These are phyloP conservation scores for Grigorovia transvaalensis DNA, from an alignment of 805 yeast genomes.

Conservation along the genomic window DNA sequence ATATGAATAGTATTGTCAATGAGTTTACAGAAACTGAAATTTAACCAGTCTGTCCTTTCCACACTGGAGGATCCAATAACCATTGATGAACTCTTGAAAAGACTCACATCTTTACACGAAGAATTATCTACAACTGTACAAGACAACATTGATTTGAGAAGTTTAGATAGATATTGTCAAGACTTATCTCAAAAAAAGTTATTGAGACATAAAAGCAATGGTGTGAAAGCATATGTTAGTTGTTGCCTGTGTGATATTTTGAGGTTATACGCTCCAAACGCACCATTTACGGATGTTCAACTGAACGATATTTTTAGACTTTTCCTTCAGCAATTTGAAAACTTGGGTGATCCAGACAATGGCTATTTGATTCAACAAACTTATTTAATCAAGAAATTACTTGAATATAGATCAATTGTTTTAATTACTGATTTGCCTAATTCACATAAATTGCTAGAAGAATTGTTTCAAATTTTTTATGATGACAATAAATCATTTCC, in stretches of 20 bases:
- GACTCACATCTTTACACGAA: slow-evolving; percentile 49
- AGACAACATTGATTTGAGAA: slow-evolving; percentile 39
- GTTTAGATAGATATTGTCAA: slow-evolving; percentile 37
- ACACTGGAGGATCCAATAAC: slow-evolving; percentile 48
- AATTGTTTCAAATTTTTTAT: slow-evolving; percentile 54
- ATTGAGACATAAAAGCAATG: slow-evolving; percentile 48
- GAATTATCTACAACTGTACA: slow-evolving; percentile 57
- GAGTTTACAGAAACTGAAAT: slow-evolving; percentile 21
- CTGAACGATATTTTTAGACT: slow-evolving; percentile 56
- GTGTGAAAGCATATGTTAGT: slow-evolving; percentile 59
- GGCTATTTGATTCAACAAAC: slow-evolving; percentile 54
- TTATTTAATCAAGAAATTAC: slow-evolving; percentile 54
- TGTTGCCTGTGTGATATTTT: slow-evolving; percentile 70
- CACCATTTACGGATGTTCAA: slow-evolving; percentile 64
- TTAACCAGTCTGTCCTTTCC: slow-evolving; percentile 42
- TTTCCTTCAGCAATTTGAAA: slow-evolving; percentile 52
- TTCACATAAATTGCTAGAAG: slow-evolving; percentile 42
- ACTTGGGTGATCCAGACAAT: slow-evolving; percentile 43
- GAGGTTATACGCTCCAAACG: slow-evolving; percentile 78
- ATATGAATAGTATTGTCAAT: too few species aligned
- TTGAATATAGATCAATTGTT: slow-evolving; percentile 67
- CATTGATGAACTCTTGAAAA: slow-evolving; percentile 46
- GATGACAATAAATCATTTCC: slow-evolving; percentile 38
- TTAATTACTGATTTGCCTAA: slow-evolving; percentile 66
- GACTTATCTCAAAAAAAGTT: slow-evolving; percentile 52